Evolutionary conservation across 1,284 basidiomycete species (phyloP), one percentile per base, ranked within the genome.

Genomic region (Moesziomyces parantarcticus): DNA sequence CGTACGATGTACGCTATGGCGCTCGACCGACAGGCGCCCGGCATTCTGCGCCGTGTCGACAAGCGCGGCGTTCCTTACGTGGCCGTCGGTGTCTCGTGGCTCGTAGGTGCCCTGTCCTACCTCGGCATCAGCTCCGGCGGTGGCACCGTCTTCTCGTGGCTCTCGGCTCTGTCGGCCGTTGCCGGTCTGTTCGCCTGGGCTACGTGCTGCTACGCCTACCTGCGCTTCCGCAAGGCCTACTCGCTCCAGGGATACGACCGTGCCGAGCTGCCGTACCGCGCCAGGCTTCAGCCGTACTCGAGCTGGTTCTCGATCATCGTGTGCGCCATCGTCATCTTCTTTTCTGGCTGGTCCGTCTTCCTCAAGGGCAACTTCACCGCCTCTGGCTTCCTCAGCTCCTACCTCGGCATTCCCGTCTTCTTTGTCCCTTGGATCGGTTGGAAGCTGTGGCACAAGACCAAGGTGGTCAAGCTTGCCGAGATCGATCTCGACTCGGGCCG

Each of bases 141-240:
- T n/a, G 87, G 63, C 63, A 72, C 58, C 91, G 93, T 42, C 92
- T 96, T 83, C 84, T 85, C 81, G 51, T 84, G 77, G 73, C 67
- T 78, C 77, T 66, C 90, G 75, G 89, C 90, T 78, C 85, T 92
- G 50, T 89, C 87, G 7, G 88, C 90, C 10, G 89, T 89, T 21
- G 86, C 87, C 9, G 90, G 90, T 44, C 82, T 91, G 49, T 87
- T 92, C 85, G 92, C 91, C 11, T 96, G 93, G 93, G 90, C 90
- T 76, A 92, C 88, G 48, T 92, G 92, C 84, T 89, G 90, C 78
- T 63, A 91, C 46, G 89, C 91, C 6, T 93, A 91, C 85, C 81
- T 92, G 53, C 88, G 87, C 83, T 94, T 92, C 88, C 88, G 89
- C 62, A 87, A 87, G 67, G 90, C 89, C 18, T 84, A 88, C 80